A percentile compares a stretch with the other conserved stretches of the same genome.
Evolutionary conservation across 129 eudicot species (phyloP).

Genomic region (Flaveria bidentis): DNA sequence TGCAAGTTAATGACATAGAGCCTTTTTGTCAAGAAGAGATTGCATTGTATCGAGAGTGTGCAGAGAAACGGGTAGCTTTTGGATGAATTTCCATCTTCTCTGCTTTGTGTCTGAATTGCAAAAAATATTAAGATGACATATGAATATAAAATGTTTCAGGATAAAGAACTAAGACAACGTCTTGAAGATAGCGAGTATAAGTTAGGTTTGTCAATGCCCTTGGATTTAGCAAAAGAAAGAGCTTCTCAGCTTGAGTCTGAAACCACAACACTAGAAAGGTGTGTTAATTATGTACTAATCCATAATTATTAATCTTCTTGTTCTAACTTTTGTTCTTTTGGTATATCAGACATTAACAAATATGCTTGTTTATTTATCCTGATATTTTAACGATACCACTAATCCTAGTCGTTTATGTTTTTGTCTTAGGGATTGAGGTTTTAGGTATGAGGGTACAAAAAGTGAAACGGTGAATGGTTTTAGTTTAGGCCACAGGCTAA

Average conservation of each 20-base stretch:
- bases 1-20: conserved; percentile 89
- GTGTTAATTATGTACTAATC: conserved; percentile 21
- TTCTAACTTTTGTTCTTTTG: not conserved
- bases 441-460: not conserved
- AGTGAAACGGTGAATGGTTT: not conserved
- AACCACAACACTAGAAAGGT: conserved; percentile 88
- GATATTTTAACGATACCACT: conserved; percentile 1
- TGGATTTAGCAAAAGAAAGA: conserved; percentile 80
- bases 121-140: not conserved
- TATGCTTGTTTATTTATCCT: not conserved
- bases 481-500: not conserved
- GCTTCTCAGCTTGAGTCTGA: conserved; percentile 84
- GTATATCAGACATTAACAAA: not conserved
- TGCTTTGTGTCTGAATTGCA: not conserved
- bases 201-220: conserved; percentile 93
- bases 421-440: not conserved
- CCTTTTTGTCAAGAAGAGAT: conserved; percentile 99
- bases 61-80: conserved; percentile 75
- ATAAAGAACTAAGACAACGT: conserved; percentile 74
- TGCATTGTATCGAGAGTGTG: conserved; percentile 75
- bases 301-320: not conserved
- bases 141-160: conserved; percentile 43
- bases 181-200: conserved; percentile 93
- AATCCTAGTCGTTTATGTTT: not conserved
- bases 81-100: not conserved